Evolutionary conservation across 305 asterid species (phyloP).

Genomic region (Plantago lanceolata): DNA sequence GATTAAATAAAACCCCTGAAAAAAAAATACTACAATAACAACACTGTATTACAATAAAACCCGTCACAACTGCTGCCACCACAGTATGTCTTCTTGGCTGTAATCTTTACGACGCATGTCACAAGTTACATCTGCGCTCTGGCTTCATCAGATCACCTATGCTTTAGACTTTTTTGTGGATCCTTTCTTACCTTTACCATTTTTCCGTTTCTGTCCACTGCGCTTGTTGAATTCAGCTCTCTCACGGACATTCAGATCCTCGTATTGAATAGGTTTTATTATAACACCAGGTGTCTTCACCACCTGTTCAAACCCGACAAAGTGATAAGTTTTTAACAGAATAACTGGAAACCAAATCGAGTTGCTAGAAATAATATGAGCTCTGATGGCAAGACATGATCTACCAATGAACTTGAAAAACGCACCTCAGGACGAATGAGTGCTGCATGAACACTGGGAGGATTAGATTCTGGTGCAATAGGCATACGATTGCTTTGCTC

Average conservation of each 20-base stretch:
- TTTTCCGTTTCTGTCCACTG: constrained; percentile 40
- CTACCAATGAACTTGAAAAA: constrained; percentile 12
- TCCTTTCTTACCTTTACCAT: constrained; percentile 36
- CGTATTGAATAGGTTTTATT: constrained; percentile 63
- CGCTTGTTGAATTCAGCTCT: constrained; percentile 34
- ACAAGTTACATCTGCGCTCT: too few species aligned
- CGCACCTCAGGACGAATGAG: constrained; percentile 83
- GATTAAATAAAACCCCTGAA: too few species aligned
- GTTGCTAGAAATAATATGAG: too few species aligned
- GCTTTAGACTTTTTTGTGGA: constrained; percentile 28
- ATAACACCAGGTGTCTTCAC: constrained; percentile 69
- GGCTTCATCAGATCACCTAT: too few species aligned
- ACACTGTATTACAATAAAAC: too few species aligned
- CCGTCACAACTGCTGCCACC: too few species aligned
- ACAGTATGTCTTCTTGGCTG: too few species aligned
- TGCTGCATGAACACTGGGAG: constrained; percentile 62
- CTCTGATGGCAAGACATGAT: too few species aligned
- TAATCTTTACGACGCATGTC: too few species aligned
- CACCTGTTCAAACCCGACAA: constrained; percentile 47
- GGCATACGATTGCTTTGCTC: constrained; percentile 89
- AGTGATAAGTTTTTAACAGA: neutral
- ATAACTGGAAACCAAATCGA: neutral
- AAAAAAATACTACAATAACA: too few species aligned
- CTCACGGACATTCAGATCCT: constrained; percentile 52
- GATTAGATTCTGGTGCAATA: constrained; percentile 88